Base-by-base conservation (phyloP, 768 basidiomycete species). In the Lactifluus volemus region DNA sequence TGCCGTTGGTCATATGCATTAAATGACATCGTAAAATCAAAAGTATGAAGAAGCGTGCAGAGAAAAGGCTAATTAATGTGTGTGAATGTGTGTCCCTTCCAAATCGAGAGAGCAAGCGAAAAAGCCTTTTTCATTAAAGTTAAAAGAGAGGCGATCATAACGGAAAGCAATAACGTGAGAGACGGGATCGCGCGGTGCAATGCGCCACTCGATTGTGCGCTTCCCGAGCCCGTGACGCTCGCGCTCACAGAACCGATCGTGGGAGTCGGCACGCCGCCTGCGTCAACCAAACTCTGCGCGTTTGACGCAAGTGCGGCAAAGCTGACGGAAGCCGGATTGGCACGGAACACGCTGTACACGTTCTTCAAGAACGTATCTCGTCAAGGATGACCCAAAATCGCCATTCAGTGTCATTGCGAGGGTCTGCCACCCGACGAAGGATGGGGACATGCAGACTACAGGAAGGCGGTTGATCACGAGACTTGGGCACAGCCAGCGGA, bases 301-400 rank as follows among this genome's bases (percentile, higher is more conserved):
- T 78, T 53, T 0, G 86, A 82, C 0, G 74, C 68, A 10, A 95
- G 81, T 47, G 77, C 61, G 2, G 94, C 94, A 69, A 98, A 95
- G 0, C 94, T 93, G 34, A 97, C 84, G 2, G 88, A 81, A 0
- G 89, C 75, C 0, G 93, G 92, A 34, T 76, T 73, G 60, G 85
- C 91, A 36, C 92, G 83, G 75, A 88, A 96, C 3, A 94, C 91
- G 1, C 91, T 85, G 72, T 92, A 97, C 0, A 95, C 92, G 69
- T 97, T 97, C 82, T 98, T 98, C 25, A 95, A 81, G 77, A 95
- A 94, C 0, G 90, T 89, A 65, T 94, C 93, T 44, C 94, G n/a
- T n/a, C 95, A 42, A 97, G 75, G 65, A 97, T 94, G 42, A 68
- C 68, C 51, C 58, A 56, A 14, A 59, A 4, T 2, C 69, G 64